A percentile compares a stretch with the other conserved stretches of the same genome.
Evolutionary conservation across 192 early-diverging fungal species (phyloP).

Genomic region (Jimgerdemannia flammicorona): DNA sequence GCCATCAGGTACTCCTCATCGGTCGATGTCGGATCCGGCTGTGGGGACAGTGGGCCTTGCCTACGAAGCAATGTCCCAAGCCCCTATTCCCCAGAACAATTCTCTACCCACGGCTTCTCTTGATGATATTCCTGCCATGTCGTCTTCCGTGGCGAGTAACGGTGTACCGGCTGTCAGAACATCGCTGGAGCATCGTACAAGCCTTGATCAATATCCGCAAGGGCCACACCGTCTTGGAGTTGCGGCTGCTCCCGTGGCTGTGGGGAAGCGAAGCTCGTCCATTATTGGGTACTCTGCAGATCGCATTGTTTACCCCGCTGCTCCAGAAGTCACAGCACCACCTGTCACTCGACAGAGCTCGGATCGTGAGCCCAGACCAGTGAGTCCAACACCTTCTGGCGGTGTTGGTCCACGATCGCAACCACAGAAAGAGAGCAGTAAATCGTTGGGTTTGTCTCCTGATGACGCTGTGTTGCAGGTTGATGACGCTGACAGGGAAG

Average conservation of each 20-base stretch:
- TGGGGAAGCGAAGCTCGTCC: background rate
- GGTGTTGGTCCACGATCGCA: background rate
- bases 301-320: background rate
- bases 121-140: background rate
- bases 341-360: background rate
- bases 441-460: background rate
- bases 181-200: background rate
- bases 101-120: background rate
- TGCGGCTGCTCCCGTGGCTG: background rate
- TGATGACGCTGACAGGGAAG: background rate
- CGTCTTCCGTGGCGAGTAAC: background rate
- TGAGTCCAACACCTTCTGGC: background rate
- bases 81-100: background rate
- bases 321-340: background rate
- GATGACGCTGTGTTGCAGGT: background rate
- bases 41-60: background rate
- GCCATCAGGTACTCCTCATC: slow-evolving; percentile 1
- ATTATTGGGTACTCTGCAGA: background rate
- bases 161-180: background rate
- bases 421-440: background rate
- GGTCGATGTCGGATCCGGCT: background rate
- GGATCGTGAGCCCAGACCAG: background rate
- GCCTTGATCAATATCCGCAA: background rate
- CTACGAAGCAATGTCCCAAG: background rate
- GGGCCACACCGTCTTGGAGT: background rate